Conservation (phyloP, 2,329 filamentous ascomycete species). For the Pestalotiopsis sp. region DNA sequence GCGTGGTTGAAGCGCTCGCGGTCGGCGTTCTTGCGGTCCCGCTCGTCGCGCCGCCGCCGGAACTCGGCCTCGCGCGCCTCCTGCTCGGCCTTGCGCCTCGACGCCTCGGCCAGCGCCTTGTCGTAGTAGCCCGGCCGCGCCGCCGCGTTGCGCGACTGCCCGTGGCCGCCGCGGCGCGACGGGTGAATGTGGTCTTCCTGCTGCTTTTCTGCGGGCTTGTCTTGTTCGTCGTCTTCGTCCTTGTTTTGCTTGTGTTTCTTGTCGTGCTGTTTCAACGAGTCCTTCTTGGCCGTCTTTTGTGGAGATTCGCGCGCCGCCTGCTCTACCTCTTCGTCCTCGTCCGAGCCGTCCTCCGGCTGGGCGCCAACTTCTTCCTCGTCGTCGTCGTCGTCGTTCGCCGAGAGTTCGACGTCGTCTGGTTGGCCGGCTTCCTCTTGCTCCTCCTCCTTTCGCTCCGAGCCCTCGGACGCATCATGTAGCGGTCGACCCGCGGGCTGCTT, state of each 20-base stretch:
- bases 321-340: constrained; percentile 1
- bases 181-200: neutral
- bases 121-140: constrained; percentile 62
- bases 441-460: constrained; percentile 37
- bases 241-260: constrained; percentile 11
- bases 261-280: constrained; percentile 22
- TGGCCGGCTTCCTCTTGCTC: constrained; percentile 29
- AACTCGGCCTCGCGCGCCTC: constrained; percentile 45
- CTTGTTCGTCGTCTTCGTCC: neutral
- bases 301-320: neutral
- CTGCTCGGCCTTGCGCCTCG: constrained; percentile 41
- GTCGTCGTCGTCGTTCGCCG: too few relatives aligned
- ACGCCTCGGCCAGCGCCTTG: constrained; percentile 59
- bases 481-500: constrained; percentile 8
- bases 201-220: neutral
- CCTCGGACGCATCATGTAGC: constrained; percentile 29
- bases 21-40: constrained; percentile 65
- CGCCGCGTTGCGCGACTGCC: constrained; percentile 34
- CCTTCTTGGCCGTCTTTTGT: constrained; percentile 9
- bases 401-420: constrained; percentile 27
- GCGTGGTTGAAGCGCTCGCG: constrained; percentile 66
- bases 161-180: constrained; percentile 15
- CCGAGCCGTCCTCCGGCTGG: constrained; percentile 20
- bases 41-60: constrained; percentile 58
- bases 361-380: constrained; percentile 29